Conservation (phyloP, 139 green algal species). For the Chlamydomonas sp. region DNA sequence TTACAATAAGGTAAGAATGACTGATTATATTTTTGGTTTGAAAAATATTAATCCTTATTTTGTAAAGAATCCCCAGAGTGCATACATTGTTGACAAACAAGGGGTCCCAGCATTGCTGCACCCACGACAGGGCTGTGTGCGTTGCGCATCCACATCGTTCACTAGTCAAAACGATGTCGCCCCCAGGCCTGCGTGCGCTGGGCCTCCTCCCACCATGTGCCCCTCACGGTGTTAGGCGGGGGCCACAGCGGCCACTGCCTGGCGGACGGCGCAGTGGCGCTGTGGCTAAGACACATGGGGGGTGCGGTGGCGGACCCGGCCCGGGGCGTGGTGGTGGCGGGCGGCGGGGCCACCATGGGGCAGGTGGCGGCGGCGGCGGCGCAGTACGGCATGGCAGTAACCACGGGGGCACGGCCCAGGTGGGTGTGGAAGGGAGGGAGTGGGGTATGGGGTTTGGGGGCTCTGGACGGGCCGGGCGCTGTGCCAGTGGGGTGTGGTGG, state of each 20-base stretch:
- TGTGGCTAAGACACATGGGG: background rate
- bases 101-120: too few relatives aligned
- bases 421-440: background rate
- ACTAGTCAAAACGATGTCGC: too few relatives aligned
- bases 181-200: background rate
- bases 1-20: too few relatives aligned
- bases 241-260: slow-evolving; percentile 11
- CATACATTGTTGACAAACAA: too few relatives aligned
- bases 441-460: background rate
- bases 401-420: background rate
- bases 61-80: too few relatives aligned
- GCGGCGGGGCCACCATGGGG: background rate
- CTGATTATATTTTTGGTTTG: too few relatives aligned
- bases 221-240: background rate
- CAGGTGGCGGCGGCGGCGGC: background rate
- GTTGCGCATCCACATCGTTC: too few relatives aligned
- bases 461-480: too few relatives aligned
- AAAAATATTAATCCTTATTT: too few relatives aligned
- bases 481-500: too few relatives aligned
- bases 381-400: background rate
- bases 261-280: background rate
- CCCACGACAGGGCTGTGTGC: too few relatives aligned
- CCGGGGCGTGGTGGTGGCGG: background rate
- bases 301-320: background rate
- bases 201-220: background rate